Evolutionary conservation across 1,139 yeast genomes (phyloP), one percentile per base, ranked within the genome.

Genomic region (Casaregolazyma lundiana): DNA sequence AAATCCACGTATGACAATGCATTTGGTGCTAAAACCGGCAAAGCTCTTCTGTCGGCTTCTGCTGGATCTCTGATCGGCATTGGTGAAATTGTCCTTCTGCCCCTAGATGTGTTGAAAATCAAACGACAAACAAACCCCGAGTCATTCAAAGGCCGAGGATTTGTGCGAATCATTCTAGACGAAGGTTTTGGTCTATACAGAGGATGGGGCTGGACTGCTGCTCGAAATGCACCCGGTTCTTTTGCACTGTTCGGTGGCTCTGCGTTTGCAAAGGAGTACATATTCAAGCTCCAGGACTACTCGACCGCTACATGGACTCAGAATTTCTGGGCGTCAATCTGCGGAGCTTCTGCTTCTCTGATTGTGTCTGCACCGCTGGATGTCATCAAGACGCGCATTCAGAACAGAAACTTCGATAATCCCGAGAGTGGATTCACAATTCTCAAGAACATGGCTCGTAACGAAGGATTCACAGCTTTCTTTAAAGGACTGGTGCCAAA

Each of bases 171-270:
- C 60, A 65, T 92, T 54, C 65, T 76, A 46, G 98, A 92, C 64
- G 98, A 94, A 72, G 98, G 98, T 18, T 77, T 88, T 53, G 89
- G 92, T 34, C 76, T 92, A 61, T 92, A 92, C 74, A 79, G 97
- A 67, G 99, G 99, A 57, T 90, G 97, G 96, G 97, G 97, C 50
- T 92, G 99, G 99, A 92, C 99, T 52, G 96, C 95, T 59, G 99
- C 99, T 43, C 83, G 99, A 78, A 92, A 92, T 66, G 97, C 97
- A 2, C 99, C 99, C 35, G 99, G 99, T 49, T 88, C 97, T 2
- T 92, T 92, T 64, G 96, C 97, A 11, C 75, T 92, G 55, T 92
- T 92, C 59, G 99, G 99, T 58, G 99, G 97, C 71, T 89, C 92
- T 64, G 96, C 99, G 9, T 94, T 92, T 65, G 97, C 98, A 53